These are phyloP conservation scores for Aspergillus sclerotioniger DNA, from an alignment of 495 filamentous ascomycete species.

Conservation along the genomic window DNA sequence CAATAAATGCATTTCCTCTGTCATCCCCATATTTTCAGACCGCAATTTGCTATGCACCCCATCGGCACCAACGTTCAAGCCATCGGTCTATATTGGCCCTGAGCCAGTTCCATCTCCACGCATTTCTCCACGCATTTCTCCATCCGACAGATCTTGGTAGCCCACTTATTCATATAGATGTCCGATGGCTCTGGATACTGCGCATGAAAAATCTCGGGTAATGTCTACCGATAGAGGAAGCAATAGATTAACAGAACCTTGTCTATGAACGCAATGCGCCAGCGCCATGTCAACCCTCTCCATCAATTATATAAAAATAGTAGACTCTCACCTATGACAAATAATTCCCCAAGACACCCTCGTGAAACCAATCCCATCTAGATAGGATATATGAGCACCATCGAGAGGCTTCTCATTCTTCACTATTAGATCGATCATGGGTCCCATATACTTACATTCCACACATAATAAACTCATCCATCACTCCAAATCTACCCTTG, in stretches of 20 bases:
- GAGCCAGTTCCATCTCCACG: conserved; percentile 7
- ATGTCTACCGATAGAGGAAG: conserved; percentile 32
- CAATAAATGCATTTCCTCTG: conserved; percentile 31
- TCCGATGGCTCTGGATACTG: conserved; percentile 2
- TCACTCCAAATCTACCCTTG: too few species aligned
- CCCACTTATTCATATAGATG: conserved; percentile 12
- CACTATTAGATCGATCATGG: too few species aligned
- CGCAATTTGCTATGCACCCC: conserved; percentile 46
- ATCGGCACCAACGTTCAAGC: conserved; percentile 48
- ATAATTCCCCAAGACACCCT: conserved; percentile 9
- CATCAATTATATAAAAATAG: neutral
- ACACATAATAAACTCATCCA: too few species aligned
- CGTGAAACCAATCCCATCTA: conserved; percentile 16
- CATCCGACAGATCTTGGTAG: conserved; percentile 11
- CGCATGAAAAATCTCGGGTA: conserved; percentile 27
- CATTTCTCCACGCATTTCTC: neutral
- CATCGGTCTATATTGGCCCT: conserved; percentile 25
- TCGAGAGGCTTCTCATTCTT: too few species aligned
- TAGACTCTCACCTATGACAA: neutral
- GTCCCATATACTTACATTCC: too few species aligned
- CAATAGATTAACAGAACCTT: conserved; percentile 22
- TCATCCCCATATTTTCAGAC: conserved; percentile 32
- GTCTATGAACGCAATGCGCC: too few species aligned
- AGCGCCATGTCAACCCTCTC: neutral
- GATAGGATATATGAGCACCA: conserved; percentile 11